phyloP scores from a whole-genome alignment of 2,329 filamentous ascomycete genomes.

The Cytospora paraplurivora region DNA sequence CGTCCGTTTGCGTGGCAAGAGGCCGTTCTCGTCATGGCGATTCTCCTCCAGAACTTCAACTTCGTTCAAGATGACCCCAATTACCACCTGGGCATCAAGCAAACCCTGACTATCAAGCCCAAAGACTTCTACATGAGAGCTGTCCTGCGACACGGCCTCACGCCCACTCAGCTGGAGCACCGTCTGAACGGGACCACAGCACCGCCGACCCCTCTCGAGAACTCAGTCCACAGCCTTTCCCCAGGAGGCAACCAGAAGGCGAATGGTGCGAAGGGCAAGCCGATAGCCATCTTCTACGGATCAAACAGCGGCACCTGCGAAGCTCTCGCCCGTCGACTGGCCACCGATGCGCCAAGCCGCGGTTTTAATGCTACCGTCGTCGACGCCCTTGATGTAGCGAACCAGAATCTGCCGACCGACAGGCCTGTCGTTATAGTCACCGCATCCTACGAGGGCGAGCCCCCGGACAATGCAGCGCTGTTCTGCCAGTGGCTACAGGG shows the following conservation, averaged over 20 bases:
- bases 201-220: constrained; percentile 46
- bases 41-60: constrained; percentile 72
- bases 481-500: constrained; percentile 68
- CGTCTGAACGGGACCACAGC: constrained; percentile 41
- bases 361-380: constrained; percentile 60
- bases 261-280: constrained; percentile 38
- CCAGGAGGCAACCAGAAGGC: constrained; percentile 12
- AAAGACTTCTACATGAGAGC: constrained; percentile 65
- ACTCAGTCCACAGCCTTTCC: constrained; percentile 46
- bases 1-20: constrained; percentile 77
- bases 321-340: constrained; percentile 63
- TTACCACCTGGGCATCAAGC: constrained; percentile 58
- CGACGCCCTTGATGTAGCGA: constrained; percentile 62
- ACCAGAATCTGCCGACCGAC: constrained; percentile 60
- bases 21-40: constrained; percentile 60
- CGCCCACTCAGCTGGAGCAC: constrained; percentile 49
- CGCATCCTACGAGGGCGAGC: constrained; percentile 71
- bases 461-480: constrained; percentile 68
- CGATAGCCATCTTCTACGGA: constrained; percentile 67
- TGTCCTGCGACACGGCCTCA: constrained; percentile 61
- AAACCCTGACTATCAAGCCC: constrained; percentile 64
- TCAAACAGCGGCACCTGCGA: constrained; percentile 76
- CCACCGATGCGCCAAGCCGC: constrained; percentile 57
- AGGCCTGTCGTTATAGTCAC: constrained; percentile 67
- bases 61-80: constrained; percentile 63